Evolutionary conservation across 2,329 filamentous ascomycete genomes (phyloP), one percentile per base, ranked within the genome.

Genomic region (Colletotrichum australisinense): DNA sequence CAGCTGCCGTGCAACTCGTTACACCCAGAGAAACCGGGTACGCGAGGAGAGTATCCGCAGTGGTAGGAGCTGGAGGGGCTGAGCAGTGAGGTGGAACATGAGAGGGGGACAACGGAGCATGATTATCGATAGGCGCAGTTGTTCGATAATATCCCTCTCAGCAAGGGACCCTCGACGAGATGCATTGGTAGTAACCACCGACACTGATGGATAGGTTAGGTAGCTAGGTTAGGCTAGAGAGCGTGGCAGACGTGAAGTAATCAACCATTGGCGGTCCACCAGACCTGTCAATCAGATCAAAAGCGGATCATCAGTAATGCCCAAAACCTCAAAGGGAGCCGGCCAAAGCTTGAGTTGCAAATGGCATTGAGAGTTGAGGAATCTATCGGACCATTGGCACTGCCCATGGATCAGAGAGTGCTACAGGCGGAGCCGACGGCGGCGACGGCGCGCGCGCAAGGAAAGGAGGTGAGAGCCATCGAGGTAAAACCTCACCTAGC

Each of bases 111-210:
- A 35, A 35, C 32, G n/a, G 22, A 24, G 46, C 42, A 19, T 58
- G 35, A 60, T 42, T 28, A 46, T 59, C 55, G 66, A 72, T 58
- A 63, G 57, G 52, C 65, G 52, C 67, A 57, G 22, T 26, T 28
- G 49, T 35, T 42, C 16, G 38, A 67, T 24, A 69, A 57, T 69
- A 46, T 69, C 53, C 53, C 65, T 68, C 52, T 12, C 69, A 53
- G 59, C 69, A 35, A 63, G 69, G 69, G 59, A 58, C 58, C 65
- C 69, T 63, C 69, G 57, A 32, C 30, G 52, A 64, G 30, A 59
- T 32, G 65, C 69, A 12, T 11, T 42, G 6, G 14, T 42, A 7
- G 38, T 11, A 5, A 35, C 32, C 32, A 35, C 32, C 11, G 32
- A 35, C 42, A 49, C 42, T 49, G 42, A n/a, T 8, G 19, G 19